Conservation (phyloP, 331 rosid genomes). For the Dryas integrifolia region DNA sequence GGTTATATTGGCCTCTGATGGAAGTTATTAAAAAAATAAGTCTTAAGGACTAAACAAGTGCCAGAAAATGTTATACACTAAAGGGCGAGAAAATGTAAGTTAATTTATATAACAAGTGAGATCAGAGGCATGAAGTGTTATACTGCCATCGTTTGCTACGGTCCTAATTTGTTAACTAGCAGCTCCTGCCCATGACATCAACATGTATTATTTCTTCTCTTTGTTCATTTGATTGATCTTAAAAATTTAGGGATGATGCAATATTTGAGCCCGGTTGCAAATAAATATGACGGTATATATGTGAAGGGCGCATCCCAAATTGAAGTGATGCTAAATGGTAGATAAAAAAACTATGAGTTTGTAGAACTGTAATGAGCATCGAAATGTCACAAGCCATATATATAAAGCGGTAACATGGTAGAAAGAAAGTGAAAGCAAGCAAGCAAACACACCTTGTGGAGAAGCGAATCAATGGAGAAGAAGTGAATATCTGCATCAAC, state of each 20-base stretch:
- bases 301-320: not conserved
- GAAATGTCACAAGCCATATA: not conserved
- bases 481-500: slow-evolving; percentile 36
- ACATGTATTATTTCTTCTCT: too few species aligned
- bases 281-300: too few species aligned
- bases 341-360: not conserved
- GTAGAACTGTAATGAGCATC: not conserved
- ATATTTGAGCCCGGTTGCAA: too few species aligned
- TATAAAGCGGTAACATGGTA: not conserved
- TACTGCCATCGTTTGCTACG: too few species aligned
- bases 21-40: too few species aligned
- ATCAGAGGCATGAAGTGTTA: not conserved
- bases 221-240: too few species aligned
- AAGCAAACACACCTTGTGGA: slow-evolving; percentile 42
- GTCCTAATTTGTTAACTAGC: too few species aligned
- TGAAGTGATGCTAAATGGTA: not conserved
- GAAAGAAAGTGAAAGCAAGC: not conserved
- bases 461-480: slow-evolving; percentile 43
- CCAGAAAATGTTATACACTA: too few species aligned
- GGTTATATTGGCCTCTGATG: too few species aligned
- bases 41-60: too few species aligned
- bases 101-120: not conserved
- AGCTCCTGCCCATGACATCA: too few species aligned
- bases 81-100: not conserved
- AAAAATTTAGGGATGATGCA: too few species aligned